phyloP scores from a whole-genome alignment of 2,329 filamentous ascomycete genomes.

The Colletotrichum gigasporum region DNA sequence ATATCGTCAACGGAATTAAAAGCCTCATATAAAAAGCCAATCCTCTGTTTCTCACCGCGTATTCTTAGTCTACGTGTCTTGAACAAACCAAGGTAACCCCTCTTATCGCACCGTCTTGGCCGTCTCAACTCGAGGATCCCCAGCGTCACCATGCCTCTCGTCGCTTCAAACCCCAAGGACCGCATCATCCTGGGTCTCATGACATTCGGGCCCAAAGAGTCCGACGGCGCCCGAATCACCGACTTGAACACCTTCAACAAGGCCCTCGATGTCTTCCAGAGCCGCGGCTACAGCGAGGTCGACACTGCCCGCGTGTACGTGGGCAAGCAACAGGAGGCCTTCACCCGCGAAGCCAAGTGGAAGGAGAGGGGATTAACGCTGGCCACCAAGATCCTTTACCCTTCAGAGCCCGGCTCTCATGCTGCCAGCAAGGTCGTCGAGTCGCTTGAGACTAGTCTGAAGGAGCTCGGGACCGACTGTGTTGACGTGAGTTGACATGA shows the following conservation, averaged over 20 bases:
- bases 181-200: slow-evolving; percentile 86
- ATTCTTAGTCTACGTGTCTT: neutral
- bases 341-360: slow-evolving; percentile 79
- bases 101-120: neutral
- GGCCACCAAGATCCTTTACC: slow-evolving; percentile 81
- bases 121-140: slow-evolving; percentile 13
- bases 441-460: slow-evolving; percentile 73
- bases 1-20: neutral
- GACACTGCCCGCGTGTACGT: slow-evolving; percentile 85
- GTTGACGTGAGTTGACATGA: slow-evolving; percentile 66
- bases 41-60: neutral
- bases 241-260: slow-evolving; percentile 72
- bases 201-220: slow-evolving; percentile 78
- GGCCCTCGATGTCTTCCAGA: slow-evolving; percentile 78
- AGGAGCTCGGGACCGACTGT: slow-evolving; percentile 76
- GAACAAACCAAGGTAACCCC: neutral
- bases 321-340: slow-evolving; percentile 79
- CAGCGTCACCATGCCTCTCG: slow-evolving; percentile 54
- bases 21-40: slow-evolving; percentile 1
- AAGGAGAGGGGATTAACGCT: slow-evolving; percentile 80
- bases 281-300: slow-evolving; percentile 83
- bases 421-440: slow-evolving; percentile 70
- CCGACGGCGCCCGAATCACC: slow-evolving; percentile 76
- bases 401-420: slow-evolving; percentile 66
- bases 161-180: slow-evolving; percentile 59